Evolutionary conservation across 2,329 filamentous ascomycete species (phyloP).

Genomic region (Stagonosporopsis vannaccii): DNA sequence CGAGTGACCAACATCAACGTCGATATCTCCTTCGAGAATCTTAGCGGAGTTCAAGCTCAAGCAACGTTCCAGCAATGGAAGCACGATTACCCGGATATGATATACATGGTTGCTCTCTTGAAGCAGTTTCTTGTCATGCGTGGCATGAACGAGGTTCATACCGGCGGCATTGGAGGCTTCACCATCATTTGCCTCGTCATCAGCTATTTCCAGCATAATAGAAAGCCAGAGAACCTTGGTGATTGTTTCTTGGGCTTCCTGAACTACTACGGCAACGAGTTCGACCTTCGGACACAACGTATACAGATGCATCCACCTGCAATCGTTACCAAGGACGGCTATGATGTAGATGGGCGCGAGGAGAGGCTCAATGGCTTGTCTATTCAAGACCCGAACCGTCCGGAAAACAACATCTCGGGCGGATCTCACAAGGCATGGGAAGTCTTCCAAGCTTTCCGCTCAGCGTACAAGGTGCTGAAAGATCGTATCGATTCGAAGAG

Average conservation of each 20-base stretch:
- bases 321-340: conserved; percentile 70
- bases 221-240: conserved; percentile 68
- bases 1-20: conserved; percentile 78
- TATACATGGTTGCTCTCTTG: conserved; percentile 82
- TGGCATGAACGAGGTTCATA: conserved; percentile 88
- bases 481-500: conserved; percentile 37
- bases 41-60: conserved; percentile 80
- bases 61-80: conserved; percentile 85
- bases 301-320: conserved; percentile 76
- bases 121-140: conserved; percentile 94
- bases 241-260: conserved; percentile 87
- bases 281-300: conserved; percentile 73
- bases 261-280: conserved; percentile 84
- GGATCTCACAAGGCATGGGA: conserved; percentile 75
- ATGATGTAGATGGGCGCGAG: conserved; percentile 41
- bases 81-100: conserved; percentile 80
- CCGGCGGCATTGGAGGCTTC: conserved; percentile 91
- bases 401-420: conserved; percentile 86
- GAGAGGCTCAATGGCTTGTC: conserved; percentile 68
- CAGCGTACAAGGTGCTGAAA: conserved; percentile 50
- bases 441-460: conserved; percentile 74
- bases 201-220: conserved; percentile 78
- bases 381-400: conserved; percentile 90
- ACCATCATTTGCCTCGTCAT: conserved; percentile 93
- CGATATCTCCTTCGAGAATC: conserved; percentile 94